These are phyloP conservation scores for Eimeria sp. DNA, from an alignment of 169 alveolate genomes.

Conservation along the genomic window DNA sequence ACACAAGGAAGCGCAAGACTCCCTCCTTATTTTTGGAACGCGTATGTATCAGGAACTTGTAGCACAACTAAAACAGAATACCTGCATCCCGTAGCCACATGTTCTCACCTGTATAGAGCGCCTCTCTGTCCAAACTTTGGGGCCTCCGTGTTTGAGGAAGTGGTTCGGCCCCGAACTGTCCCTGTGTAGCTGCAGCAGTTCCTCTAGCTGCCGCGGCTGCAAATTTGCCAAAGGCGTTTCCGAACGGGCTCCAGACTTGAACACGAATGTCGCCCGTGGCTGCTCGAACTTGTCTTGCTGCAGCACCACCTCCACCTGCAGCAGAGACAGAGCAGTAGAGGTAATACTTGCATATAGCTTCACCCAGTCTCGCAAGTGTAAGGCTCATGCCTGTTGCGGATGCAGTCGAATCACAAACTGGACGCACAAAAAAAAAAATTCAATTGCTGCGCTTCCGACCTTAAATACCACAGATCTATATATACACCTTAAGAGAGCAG, in stretches of 20 bases:
- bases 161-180: conserved; percentile 82
- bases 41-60: background rate
- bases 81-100: background rate
- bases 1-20: too few relatives aligned
- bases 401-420: background rate
- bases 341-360: background rate
- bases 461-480: background rate
- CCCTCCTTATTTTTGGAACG: background rate
- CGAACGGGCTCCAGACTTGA: conserved; percentile 76
- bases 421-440: background rate
- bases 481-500: background rate
- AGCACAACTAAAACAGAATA: background rate
- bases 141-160: conserved; percentile 85
- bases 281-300: conserved; percentile 69
- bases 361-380: background rate
- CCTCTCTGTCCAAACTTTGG: conserved; percentile 84
- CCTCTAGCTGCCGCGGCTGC: conserved; percentile 87
- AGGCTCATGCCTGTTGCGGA: background rate
- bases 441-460: background rate
- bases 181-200: conserved; percentile 80
- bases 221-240: conserved; percentile 91
- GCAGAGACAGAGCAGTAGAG: background rate
- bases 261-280: conserved; percentile 57
- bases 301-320: conserved; percentile 73
- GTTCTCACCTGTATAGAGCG: conserved; percentile 83